Base-by-base conservation (phyloP, 2,329 filamentous ascomycete species). In the Cladophialophora chaetospira region DNA sequence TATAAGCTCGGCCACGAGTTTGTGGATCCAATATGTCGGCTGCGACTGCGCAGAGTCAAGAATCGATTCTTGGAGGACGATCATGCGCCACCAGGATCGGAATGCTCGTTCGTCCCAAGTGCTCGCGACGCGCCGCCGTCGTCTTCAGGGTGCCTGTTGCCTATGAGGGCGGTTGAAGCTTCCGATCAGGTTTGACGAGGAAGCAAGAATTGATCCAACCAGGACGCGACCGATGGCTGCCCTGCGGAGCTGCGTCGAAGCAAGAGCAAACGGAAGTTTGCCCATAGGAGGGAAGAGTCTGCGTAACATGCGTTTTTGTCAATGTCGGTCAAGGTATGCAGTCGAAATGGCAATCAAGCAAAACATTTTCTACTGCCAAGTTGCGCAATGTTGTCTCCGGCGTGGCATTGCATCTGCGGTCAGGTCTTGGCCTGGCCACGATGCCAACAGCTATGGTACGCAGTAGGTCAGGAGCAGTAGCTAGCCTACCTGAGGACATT, bases 301-400 rank as follows among this genome's bases (percentile, higher is more conserved):
- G 6, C 29, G 29, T 33, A 8, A 13, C 29, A 33, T 33, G 29
- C 29, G 8, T 6, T 33, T 6, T 44, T 28, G 42, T 44, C 42
- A 28, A 28, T 15, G n/a, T 9, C 42, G 6, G 10, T 11, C 42
- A 19, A 44, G 9, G 13, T 9, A 44, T n/a, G 42, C 42, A 17
- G 42, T 9, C 23, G 33, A n/a, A 31, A 19, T 42, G 21, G n/a
- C 36, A 44, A 40, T 44, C n/a, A 26, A 50, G 19, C 53, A n/a
- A 21, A 5, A 5, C 10, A n/a, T 5, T 38, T 15, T 4, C 42
- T 28, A 19, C 13, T 40, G 17, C 15, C 10, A 44, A 13, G 21
- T 31, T 10, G 33, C 40, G 35, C 35, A 13, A 31, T 42, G 23
- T 17, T 23, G 8, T 25, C 21, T 13, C 23, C 3, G 36, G 52